Percentiles rank a stretch among this genome's conserved stretches.
These are phyloP conservation scores for Monilinia polystroma DNA, from an alignment of 2,329 filamentous ascomycete species.

Conservation along the genomic window DNA sequence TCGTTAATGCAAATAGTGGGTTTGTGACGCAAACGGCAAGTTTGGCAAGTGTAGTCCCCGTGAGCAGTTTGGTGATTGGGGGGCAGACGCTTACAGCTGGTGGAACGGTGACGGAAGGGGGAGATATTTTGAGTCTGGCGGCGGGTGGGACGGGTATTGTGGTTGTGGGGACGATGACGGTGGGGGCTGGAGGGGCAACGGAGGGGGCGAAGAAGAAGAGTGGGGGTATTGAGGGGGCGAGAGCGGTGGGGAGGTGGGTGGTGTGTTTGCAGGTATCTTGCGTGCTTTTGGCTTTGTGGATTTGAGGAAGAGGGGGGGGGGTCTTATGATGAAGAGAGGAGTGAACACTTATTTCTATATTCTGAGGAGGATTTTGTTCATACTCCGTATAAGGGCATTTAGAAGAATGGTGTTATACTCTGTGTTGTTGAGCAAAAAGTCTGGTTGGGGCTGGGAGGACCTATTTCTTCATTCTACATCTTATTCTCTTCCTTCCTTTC, in stretches of 20 bases:
- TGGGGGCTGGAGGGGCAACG: conserved; percentile 28
- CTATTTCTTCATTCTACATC: background rate
- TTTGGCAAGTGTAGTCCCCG: background rate
- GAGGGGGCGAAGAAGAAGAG: conserved; percentile 32
- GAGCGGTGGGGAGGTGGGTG: background rate
- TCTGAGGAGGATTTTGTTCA: background rate
- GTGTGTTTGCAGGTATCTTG: conserved; percentile 17
- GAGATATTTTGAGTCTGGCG: conserved; percentile 35
- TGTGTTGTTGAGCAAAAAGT: background rate
- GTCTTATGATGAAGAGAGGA: background rate
- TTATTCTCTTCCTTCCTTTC: background rate
- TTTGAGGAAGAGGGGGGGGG: background rate
- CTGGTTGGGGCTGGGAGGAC: too few species aligned
- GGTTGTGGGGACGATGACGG: conserved; percentile 35
- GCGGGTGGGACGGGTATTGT: conserved; percentile 30
- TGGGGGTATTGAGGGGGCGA: conserved; percentile 19
- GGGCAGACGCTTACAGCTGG: conserved; percentile 37
- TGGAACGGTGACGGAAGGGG: conserved; percentile 35
- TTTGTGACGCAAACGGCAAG: conserved; percentile 21
- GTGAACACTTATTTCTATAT: background rate
- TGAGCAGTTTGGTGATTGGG: conserved; percentile 30
- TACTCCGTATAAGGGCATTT: background rate
- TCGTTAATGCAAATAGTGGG: conserved; percentile 26
- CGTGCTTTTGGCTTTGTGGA: background rate
- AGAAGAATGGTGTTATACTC: background rate